Evolutionary conservation across 805 yeast genomes (phyloP).

Genomic region (Wickerhamiella alocasiicola): DNA sequence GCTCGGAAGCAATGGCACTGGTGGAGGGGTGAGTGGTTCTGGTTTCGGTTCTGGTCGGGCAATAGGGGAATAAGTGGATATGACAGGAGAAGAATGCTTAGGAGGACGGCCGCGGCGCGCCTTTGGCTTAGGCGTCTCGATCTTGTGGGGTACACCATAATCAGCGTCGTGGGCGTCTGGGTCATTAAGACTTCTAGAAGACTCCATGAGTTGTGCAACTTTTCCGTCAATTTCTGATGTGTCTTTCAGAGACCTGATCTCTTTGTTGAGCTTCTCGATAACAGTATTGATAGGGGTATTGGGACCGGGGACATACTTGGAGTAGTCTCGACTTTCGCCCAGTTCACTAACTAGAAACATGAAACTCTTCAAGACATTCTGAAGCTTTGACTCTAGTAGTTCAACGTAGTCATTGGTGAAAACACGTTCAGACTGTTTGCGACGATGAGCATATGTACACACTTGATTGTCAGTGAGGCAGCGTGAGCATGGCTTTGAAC

Average conservation of each 20-base stretch:
- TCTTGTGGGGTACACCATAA: neutral
- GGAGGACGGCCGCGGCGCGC: conserved; percentile 8
- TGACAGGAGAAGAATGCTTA: neutral
- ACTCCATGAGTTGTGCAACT: conserved; percentile 7
- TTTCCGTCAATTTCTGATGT: neutral
- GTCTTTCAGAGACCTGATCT: neutral
- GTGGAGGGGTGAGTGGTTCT: conserved; percentile 5
- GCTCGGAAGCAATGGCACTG: conserved; percentile 1
- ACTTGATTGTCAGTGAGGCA: conserved; percentile 10
- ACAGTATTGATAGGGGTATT: conserved; percentile 1
- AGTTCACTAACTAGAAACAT: conserved; percentile 9
- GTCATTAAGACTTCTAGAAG: neutral
- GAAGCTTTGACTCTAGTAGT: conserved; percentile 8
- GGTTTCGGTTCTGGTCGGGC: conserved; percentile 4
- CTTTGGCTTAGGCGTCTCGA: conserved; percentile 1
- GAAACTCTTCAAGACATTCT: conserved; percentile 10
- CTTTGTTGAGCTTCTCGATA: neutral
- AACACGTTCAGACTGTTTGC: conserved; percentile 8
- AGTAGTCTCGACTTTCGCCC: conserved; percentile 8
- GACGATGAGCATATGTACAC: conserved; percentile 11
- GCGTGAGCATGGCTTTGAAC: conserved; percentile 10
- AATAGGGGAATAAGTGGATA: neutral
- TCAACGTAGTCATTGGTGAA: conserved; percentile 10
- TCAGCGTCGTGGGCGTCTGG: conserved; percentile 1
- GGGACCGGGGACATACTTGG: conserved; percentile 3